Evolutionary conservation across 1,284 basidiomycete genomes (phyloP), one percentile per base, ranked within the genome.

Genomic region (Mrakiaceae sp.): DNA sequence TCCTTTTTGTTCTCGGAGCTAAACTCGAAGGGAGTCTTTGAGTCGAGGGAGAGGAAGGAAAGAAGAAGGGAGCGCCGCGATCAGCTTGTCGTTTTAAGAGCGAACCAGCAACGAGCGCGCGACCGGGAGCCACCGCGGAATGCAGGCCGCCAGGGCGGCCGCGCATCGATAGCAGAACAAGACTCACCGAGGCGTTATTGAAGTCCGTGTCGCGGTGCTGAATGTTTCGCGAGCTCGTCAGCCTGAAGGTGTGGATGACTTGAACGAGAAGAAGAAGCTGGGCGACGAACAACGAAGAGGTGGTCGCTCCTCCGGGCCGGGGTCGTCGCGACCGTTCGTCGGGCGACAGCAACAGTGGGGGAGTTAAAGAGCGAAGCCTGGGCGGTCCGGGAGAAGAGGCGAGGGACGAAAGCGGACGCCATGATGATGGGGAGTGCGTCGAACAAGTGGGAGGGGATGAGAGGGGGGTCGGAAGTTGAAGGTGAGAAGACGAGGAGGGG

Each of bases 201-300:
- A 95, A 88, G 60, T 84, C 79, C 56, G 91, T 94, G 79, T 97
- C 90, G 67, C 93, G 88, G 77, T 97, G 94, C 90, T 94, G 69
- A 2, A 5, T n/a, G 16, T n/a, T 8, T 4, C 9, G 46, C 12
- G 11, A 44, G 12, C 39, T 11, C 6, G 27, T 51, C 16, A 46
- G 57, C 49, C 46, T 54, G 56, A 44, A 63, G 39, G 54, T 56
- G 49, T 57, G 66, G 70, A 57, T 68, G 63, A 39, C 54, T 51
- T 66, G 47, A 53, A 57, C 69, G 64, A 16, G 54, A 52, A 64
- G 39, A 52, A 60, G 48, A 39, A 11, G 50, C 9, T 42, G 58
- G 54, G 62, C 4, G 6, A 78, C 82, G 54, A 64, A 83, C 82
- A 70, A 82, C 77, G 69, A 83, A 83, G 62, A 84, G 76, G 12